These are phyloP conservation scores for Thelonectria discophora DNA, from an alignment of 2,329 filamentous ascomycete genomes.

Conservation along the genomic window DNA sequence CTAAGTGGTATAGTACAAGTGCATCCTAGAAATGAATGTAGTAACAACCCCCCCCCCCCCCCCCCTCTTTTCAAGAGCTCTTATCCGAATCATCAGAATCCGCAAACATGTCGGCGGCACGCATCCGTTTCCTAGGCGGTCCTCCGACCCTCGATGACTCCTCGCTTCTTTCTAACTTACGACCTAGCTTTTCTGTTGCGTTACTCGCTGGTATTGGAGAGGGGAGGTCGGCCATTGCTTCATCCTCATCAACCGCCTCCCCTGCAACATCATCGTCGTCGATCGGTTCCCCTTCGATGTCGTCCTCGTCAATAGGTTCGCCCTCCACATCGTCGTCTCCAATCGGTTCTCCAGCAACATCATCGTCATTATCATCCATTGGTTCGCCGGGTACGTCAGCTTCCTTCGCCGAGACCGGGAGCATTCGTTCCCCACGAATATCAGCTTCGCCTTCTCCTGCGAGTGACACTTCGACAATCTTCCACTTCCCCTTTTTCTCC, in stretches of 20 bases:
- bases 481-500: conserved; percentile 57
- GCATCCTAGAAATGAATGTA: neutral
- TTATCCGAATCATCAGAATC: conserved; percentile 67
- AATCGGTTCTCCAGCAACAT: conserved; percentile 49
- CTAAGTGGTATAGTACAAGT: neutral
- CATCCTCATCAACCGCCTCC: conserved; percentile 56
- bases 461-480: conserved; percentile 55
- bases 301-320: conserved; percentile 57
- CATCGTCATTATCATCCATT: conserved; percentile 54
- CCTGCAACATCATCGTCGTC: conserved; percentile 56
- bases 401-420: conserved; percentile 48
- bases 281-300: conserved; percentile 55
- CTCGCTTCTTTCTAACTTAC: conserved; percentile 18
- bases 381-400: conserved; percentile 60
- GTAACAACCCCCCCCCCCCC: too few relatives aligned
- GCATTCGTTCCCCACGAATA: conserved; percentile 17
- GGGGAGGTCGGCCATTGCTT: conserved; percentile 46
- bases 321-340: conserved; percentile 61
- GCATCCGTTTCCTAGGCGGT: conserved; percentile 68
- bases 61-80: conserved; percentile 21
- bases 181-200: conserved; percentile 28
- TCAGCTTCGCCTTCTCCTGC: conserved; percentile 22
- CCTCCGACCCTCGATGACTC: conserved; percentile 31
- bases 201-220: conserved; percentile 32
- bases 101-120: conserved; percentile 88